Percentiles rank a stretch among this genome's conserved stretches.
Conservation (phyloP, 345 rosid genomes). For the Citrus glauca region DNA sequence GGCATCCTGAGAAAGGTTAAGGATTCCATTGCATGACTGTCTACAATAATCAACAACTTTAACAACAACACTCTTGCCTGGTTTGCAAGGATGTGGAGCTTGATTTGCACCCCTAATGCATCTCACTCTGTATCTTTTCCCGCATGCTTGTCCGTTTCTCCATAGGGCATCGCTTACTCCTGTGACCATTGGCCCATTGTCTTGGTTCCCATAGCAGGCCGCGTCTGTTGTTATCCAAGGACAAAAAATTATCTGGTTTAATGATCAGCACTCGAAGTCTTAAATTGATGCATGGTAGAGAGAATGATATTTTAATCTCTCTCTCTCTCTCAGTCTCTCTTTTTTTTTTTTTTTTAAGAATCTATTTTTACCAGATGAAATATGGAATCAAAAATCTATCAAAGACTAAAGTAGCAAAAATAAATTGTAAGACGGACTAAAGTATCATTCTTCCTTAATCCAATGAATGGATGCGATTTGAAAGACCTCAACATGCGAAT, state of each 20-base stretch:
- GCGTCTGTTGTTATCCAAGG: conserved; percentile 28
- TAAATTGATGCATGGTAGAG: too few species aligned
- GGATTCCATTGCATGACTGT: conserved; percentile 23
- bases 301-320: too few species aligned
- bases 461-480: too few species aligned
- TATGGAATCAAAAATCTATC: too few species aligned
- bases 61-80: conserved; percentile 26
- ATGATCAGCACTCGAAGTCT: too few species aligned
- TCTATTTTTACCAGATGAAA: too few species aligned
- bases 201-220: conserved; percentile 20
- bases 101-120: conserved; percentile 35
- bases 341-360: too few species aligned
- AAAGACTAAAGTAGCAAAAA: too few species aligned
- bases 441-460: too few species aligned
- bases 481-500: too few species aligned
- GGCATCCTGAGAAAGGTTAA: conserved; percentile 46
- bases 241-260: neutral
- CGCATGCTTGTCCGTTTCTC: conserved; percentile 37
- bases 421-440: too few species aligned
- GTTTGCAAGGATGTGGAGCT: conserved; percentile 35
- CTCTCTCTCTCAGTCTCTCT: too few species aligned
- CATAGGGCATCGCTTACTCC: conserved; percentile 50
- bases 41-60: conserved; percentile 39
- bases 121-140: conserved; percentile 31
- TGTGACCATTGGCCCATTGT: conserved; percentile 35